Base-by-base conservation (phyloP, 345 rosid species). In the Eucalyptus marginata region DNA sequence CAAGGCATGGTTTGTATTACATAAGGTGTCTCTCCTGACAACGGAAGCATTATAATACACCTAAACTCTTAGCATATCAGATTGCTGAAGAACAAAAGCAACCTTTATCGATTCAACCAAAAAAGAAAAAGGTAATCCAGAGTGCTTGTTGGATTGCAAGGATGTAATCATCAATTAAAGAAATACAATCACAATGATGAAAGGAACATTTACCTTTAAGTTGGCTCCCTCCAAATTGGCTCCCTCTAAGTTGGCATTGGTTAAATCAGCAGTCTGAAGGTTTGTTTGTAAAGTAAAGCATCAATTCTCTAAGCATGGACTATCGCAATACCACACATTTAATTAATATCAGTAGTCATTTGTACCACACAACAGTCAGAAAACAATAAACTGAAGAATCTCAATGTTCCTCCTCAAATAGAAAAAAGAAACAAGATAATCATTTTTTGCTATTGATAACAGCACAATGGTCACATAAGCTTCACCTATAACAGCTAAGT, bases 151-250 rank as follows among this genome's bases (percentile, higher is more conserved):
- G 16, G 52, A 50, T 31, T 18, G 59, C 46, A 3, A 58, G 29
- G 62, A 31, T 31, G 10, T 10, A n/a, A 46, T n/a, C 62, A 58
- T 86, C 62, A 47, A 25, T 58, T 86, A 27, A 86, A 52, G 56
- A 50, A 58, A 47, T 31, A 49, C 51, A 87, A 47, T 50, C 88
- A 25, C 20, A 66, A 59, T 31, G 56, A 86, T 13, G 25, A 43
- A 29, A 85, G 86, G 89, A 54, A 46, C 47, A 29, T 68, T 87
- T 92, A 96, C 99, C 96, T 97, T 97, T 90, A 97, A 91, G 93
- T 97, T 97, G 88, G 98, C 99, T 89, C 99, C 99, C 94, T 97
- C 99, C 49, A 96, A 91, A 92, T 95, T 96, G 64, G 98, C 99
- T 88, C 99, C 98, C 93, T 97, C 98, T 90, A 97, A 91, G 94